Conservation (phyloP, 1,284 basidiomycete species). For the Heterobasidion irregulare region DNA sequence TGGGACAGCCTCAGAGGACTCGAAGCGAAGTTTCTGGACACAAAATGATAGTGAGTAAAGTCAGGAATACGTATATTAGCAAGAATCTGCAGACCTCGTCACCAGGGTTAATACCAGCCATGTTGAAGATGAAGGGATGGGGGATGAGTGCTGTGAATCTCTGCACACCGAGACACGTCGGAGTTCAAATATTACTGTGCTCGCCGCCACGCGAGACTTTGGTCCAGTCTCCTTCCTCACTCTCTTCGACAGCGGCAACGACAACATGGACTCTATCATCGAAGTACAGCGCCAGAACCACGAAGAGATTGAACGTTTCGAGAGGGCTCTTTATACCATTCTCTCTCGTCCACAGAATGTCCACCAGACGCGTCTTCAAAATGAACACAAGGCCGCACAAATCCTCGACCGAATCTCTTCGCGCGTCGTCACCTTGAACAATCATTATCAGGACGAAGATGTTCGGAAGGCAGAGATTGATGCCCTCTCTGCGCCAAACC, state of each 20-base stretch:
- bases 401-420: constrained; percentile 78
- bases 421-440: constrained; percentile 56
- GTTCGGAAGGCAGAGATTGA: constrained; percentile 55
- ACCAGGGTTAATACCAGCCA: constrained; percentile 71
- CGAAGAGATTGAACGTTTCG: constrained; percentile 92
- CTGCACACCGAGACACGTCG: constrained; percentile 20
- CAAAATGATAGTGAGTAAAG: constrained; percentile 1
- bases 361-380: constrained; percentile 64
- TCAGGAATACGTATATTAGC: neutral
- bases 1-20: constrained; percentile 93
- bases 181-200: constrained; percentile 40
- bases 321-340: constrained; percentile 62
- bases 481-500: constrained; percentile 44
- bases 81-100: constrained; percentile 50
- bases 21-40: constrained; percentile 86
- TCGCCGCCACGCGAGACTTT: constrained; percentile 9
- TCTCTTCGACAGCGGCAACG: neutral
- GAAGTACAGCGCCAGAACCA: constrained; percentile 92
- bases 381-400: constrained; percentile 83
- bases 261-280: constrained; percentile 80
- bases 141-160: constrained; percentile 4
- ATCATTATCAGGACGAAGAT: constrained; percentile 70
- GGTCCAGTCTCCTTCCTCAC: neutral
- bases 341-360: constrained; percentile 54
- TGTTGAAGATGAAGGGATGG: constrained; percentile 26